phyloP scores from a whole-genome alignment of 2,329 filamentous ascomycete genomes.

The Cytospora schulzeri region DNA sequence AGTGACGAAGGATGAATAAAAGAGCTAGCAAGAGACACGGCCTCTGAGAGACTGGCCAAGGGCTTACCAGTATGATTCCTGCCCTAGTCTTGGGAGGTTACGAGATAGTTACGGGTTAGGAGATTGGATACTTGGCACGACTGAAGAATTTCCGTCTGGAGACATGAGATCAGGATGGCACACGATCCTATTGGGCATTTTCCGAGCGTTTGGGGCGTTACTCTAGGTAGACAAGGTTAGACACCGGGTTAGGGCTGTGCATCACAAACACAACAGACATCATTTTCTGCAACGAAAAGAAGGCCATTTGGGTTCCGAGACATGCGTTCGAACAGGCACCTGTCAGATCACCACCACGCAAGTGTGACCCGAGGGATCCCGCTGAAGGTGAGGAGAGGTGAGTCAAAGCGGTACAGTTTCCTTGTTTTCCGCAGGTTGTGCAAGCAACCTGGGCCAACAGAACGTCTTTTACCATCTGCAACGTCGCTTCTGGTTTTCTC shows the following conservation, averaged over 20 bases:
- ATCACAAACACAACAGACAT: slow-evolving; percentile 12
- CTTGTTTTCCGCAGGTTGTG: slow-evolving; percentile 5
- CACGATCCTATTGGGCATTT: slow-evolving; percentile 14
- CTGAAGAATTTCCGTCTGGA: background rate
- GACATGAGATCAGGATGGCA: background rate
- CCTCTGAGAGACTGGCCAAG: background rate
- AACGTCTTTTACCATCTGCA: background rate
- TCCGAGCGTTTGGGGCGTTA: slow-evolving; percentile 4
- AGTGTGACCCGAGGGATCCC: background rate
- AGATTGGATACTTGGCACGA: background rate
- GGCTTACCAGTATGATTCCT: background rate
- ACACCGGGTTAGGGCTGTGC: slow-evolving; percentile 7
- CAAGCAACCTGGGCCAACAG: background rate
- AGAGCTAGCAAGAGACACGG: background rate
- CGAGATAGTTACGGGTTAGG: background rate
- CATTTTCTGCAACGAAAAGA: slow-evolving; percentile 6
- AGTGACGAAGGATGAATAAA: background rate
- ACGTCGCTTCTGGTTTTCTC: background rate
- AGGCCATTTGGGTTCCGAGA: slow-evolving; percentile 5
- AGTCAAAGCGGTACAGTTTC: background rate
- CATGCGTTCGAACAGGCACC: slow-evolving; percentile 11
- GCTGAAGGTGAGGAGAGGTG: background rate
- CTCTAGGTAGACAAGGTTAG: background rate
- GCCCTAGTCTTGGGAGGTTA: background rate
- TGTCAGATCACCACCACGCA: slow-evolving; percentile 14